These are phyloP conservation scores for Nigrospora osmanthi DNA, from an alignment of 2,329 filamentous ascomycete genomes.

Conservation along the genomic window DNA sequence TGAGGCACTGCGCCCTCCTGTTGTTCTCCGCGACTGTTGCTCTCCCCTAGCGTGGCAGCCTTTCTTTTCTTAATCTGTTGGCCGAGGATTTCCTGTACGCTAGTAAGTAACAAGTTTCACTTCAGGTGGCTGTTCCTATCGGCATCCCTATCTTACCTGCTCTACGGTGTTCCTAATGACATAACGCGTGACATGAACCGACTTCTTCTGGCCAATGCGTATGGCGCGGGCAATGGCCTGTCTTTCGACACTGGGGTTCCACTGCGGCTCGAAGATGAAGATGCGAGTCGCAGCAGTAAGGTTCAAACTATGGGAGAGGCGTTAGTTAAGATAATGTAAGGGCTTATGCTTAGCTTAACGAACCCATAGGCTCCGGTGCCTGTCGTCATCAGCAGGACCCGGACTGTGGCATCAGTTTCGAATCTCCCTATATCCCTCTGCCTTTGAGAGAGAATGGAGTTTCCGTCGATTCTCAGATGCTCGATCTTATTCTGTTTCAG, in stretches of 20 bases:
- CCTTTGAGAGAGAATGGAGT: not conserved
- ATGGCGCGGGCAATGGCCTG: conserved; percentile 3
- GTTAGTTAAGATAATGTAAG: not conserved
- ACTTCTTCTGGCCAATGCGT: conserved; percentile 1
- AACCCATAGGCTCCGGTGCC: conserved; percentile 4
- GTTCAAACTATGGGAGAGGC: not conserved
- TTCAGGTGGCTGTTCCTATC: not conserved
- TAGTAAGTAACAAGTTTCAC: not conserved
- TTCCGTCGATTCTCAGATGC: not conserved
- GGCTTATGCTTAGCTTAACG: not conserved
- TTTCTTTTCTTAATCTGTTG: not conserved
- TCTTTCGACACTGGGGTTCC: conserved; percentile 3
- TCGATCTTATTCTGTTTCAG: not conserved
- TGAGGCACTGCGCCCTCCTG: too few species aligned
- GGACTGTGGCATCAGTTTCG: not conserved
- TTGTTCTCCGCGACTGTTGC: too few species aligned
- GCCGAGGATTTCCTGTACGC: not conserved
- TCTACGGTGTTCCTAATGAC: conserved; percentile 3
- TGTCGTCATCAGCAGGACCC: conserved; percentile 2
- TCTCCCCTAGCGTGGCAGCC: not conserved
- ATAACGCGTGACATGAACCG: conserved; percentile 2
- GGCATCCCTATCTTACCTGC: not conserved
- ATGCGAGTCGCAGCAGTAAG: not conserved
- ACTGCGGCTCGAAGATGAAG: conserved; percentile 3
- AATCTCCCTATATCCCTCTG: not conserved